Evolutionary conservation across 169 alveolate species (phyloP), one percentile per base, ranked within the genome.

Genomic region (Plasmodium gonderi): DNA sequence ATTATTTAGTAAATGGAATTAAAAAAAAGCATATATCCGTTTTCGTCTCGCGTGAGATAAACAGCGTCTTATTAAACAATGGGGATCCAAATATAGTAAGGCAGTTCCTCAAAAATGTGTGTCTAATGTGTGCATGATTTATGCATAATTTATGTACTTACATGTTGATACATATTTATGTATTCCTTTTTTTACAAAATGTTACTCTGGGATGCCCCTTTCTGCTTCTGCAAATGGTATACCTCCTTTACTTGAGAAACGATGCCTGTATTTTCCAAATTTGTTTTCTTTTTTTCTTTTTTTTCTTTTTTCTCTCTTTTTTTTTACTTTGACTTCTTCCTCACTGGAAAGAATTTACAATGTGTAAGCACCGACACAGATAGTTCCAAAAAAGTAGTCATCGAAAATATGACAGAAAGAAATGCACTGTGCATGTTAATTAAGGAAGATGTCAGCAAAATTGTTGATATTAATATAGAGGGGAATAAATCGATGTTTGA

Each of bases 401-500:
- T 87, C 23, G 93, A 87, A 75, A 87, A 87, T 33, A 36, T 87
- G 68, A 87, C 93, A 23, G 93, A 87, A 42, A 87, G 93, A 33
- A 87, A 87, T 47, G 89, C 31, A 29, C 79, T 87, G 49, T 87
- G 93, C 47, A 20, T 87, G 29, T 64, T 87, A 17, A 67, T 87
- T 54, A 87, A 87, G 67, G 87, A 87, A 87, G 93, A 87, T 7
- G 54, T 42, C 2, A 6, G 47, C 4, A 45, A 54, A 38, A 51
- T 87, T 54, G 82, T 82, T 45, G 47, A 65, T 44, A 74, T 87
- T 54, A 26, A 74, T 60, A 87, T 87, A 75, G 79, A 75, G 45
- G 93, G 79, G n/a, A 87, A 87, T 14, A 75, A 75, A 2, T 1
- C 60, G 11, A 36, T n/a, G 11, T 38, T 17, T 44, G 82, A 36